A percentile compares a stretch with the other conserved stretches of the same genome.
Evolutionary conservation across 2,329 filamentous ascomycete genomes (phyloP).

Genomic region (Alternaria arborescens): DNA sequence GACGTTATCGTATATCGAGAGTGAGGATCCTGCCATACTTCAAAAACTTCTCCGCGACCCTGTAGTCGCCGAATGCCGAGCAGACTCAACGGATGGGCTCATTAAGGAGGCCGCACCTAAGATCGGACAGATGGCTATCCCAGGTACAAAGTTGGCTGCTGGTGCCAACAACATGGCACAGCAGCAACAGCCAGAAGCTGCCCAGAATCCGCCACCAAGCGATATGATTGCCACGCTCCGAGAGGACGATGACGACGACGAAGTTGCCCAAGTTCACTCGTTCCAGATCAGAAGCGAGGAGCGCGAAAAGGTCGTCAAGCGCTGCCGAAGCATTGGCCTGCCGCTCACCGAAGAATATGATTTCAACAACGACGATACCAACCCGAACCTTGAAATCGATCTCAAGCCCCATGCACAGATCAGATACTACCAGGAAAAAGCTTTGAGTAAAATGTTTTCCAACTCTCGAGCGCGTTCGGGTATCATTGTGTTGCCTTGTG

Average conservation of each 20-base stretch:
- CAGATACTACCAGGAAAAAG: slow-evolving; percentile 95
- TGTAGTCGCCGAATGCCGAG: slow-evolving; percentile 79
- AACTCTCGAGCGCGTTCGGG: slow-evolving; percentile 97
- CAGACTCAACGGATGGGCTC: slow-evolving; percentile 76
- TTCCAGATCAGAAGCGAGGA: slow-evolving; percentile 87
- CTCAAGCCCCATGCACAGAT: slow-evolving; percentile 89
- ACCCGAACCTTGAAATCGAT: slow-evolving; percentile 93
- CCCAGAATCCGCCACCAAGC: slow-evolving; percentile 51
- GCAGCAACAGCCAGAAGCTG: slow-evolving; percentile 41
- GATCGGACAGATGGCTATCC: slow-evolving; percentile 87
- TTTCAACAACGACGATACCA: slow-evolving; percentile 88
- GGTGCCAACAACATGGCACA: slow-evolving; percentile 75
- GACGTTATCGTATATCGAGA: slow-evolving; percentile 94
- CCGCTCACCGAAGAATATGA: slow-evolving; percentile 97
- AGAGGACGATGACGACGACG: slow-evolving; percentile 81
- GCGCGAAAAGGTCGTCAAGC: slow-evolving; percentile 87
- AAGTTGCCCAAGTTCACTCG: slow-evolving; percentile 86
- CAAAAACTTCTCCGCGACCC: slow-evolving; percentile 86
- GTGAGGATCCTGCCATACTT: slow-evolving; percentile 83
- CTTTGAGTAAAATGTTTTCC: slow-evolving; percentile 98
- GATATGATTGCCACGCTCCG: slow-evolving; percentile 74
- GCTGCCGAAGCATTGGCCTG: slow-evolving; percentile 84
- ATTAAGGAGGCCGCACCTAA: slow-evolving; percentile 85
- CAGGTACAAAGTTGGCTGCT: slow-evolving; percentile 91
- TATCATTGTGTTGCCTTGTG: slow-evolving; percentile 95